Evolutionary conservation across 257 asterid species (phyloP).

Genomic region (Solanum pinnatisectum): DNA sequence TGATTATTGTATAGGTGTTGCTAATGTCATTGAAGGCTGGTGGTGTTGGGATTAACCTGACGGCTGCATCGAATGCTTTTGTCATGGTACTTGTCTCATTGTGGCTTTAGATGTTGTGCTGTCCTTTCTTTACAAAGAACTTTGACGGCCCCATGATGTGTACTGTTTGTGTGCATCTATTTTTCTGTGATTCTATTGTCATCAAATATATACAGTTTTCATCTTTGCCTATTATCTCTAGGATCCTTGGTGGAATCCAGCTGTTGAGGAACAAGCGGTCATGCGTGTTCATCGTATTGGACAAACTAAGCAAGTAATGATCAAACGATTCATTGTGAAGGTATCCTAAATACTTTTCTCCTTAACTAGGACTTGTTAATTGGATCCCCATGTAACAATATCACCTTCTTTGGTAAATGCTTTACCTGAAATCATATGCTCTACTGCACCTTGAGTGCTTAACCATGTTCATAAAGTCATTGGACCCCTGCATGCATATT

Average conservation of each 20-base stretch:
- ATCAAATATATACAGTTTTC: neutral
- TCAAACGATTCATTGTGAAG: slow-evolving; percentile 80
- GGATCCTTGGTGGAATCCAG: slow-evolving; percentile 99
- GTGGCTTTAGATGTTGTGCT: neutral
- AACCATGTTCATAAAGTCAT: neutral
- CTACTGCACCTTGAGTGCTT: neutral
- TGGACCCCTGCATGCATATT: neutral
- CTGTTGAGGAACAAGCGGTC: slow-evolving; percentile 98
- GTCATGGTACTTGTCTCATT: slow-evolving; percentile 48
- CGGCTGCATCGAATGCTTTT: slow-evolving; percentile 94
- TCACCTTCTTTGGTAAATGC: neutral
- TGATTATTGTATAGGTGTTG: slow-evolving; percentile 42
- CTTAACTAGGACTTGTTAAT: neutral
- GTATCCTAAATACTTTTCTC: slow-evolving; percentile 15
- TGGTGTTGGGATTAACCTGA: slow-evolving; percentile 94
- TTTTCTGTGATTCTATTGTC: neutral
- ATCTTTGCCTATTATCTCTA: slow-evolving; percentile 11
- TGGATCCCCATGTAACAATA: neutral
- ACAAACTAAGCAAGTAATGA: slow-evolving; percentile 66
- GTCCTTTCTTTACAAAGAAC: neutral
- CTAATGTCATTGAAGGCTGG: slow-evolving; percentile 98
- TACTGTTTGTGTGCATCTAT: neutral
- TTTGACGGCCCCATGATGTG: neutral
- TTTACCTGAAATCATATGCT: neutral
- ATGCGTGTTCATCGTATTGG: slow-evolving; percentile 99